Base-by-base conservation (phyloP, 805 yeast species). In the Candida bentonensis region DNA sequence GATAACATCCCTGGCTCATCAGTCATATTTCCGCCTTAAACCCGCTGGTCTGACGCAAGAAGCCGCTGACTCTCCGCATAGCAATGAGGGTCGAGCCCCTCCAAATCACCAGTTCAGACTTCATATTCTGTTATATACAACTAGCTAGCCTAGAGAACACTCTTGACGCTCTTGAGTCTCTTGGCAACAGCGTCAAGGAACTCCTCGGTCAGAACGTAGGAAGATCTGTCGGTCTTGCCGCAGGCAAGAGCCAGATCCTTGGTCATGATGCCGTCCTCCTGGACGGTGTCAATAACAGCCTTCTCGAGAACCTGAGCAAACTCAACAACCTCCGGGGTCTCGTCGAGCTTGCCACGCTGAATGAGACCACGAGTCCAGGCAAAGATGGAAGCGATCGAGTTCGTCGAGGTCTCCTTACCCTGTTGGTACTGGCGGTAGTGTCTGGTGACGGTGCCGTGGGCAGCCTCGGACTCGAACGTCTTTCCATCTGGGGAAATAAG, bases 371-470 rank as follows among this genome's bases (percentile, higher is more conserved):
- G 79, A 28, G 95, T 73, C 97, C 97, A 89, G 23, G 97, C 97
- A 60, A 82, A 89, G 54, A 89, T 89, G 13, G 96, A 87, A 2
- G 97, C 97, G 64, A 89, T 89, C 15, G 96, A 88, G 68, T 89
- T 89, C 47, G 97, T 89, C 4, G 96, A 85, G 17, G 97, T 89
- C 68, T 88, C 96, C 64, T 87, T 84, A 53, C 97, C 97, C 66
- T 82, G 84, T 69, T 89, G 96, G 66, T 85, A 86, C 67, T 81
- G 92, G 70, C 96, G 82, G 70, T 74, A 89, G 65, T 89, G 97
- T 69, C 97, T 83, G 41, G 96, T 89, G 55, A 89, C 97, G 13
- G 97, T 89, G 46, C 97, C 97, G 63, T 89, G 97, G n/a, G 97
- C 97, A 47, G 97, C 97, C 71, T 89, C 97, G 45, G 87, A 70